Evolutionary conservation across 306 rosid genomes (phyloP).

Genomic region (Dicorynia guianensis): DNA sequence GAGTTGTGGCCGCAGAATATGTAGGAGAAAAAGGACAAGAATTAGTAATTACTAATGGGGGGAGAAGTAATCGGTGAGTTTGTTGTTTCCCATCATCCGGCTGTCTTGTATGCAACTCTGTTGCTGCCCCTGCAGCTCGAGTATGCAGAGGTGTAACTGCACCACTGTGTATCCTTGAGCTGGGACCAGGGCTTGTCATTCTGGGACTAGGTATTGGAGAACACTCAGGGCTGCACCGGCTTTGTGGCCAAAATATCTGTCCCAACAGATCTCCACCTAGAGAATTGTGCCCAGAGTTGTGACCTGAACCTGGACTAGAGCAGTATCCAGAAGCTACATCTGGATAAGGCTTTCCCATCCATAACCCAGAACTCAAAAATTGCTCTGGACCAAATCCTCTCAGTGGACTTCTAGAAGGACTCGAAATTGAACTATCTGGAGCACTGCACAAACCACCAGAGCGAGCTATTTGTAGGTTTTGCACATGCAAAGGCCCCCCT

Average conservation of each 20-base stretch:
- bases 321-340: conserved; percentile 74
- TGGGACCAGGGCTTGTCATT: conserved; percentile 81
- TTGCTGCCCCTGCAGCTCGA: conserved; percentile 63
- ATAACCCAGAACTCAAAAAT: conserved; percentile 56
- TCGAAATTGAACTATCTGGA: conserved; percentile 77
- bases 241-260: conserved; percentile 63
- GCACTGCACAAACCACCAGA: conserved; percentile 78
- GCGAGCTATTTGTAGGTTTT: conserved; percentile 64
- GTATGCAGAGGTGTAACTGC: conserved; percentile 86
- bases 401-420: conserved; percentile 81
- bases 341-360: conserved; percentile 64
- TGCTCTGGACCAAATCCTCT: conserved; percentile 72
- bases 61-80: conserved; percentile 83
- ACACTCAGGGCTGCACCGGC: conserved; percentile 77
- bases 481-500: conserved; percentile 60
- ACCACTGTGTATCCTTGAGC: conserved; percentile 92
- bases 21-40: conserved; percentile 71
- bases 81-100: conserved; percentile 75
- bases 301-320: conserved; percentile 84
- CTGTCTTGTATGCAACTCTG: conserved; percentile 61
- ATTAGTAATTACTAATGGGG: conserved; percentile 68
- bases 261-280: conserved; percentile 74
- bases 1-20: conserved; percentile 83
- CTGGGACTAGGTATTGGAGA: conserved; percentile 88
- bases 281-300: conserved; percentile 79